These are phyloP conservation scores for Elaphomyces granulatus DNA, from an alignment of 495 filamentous ascomycete genomes.

Conservation along the genomic window DNA sequence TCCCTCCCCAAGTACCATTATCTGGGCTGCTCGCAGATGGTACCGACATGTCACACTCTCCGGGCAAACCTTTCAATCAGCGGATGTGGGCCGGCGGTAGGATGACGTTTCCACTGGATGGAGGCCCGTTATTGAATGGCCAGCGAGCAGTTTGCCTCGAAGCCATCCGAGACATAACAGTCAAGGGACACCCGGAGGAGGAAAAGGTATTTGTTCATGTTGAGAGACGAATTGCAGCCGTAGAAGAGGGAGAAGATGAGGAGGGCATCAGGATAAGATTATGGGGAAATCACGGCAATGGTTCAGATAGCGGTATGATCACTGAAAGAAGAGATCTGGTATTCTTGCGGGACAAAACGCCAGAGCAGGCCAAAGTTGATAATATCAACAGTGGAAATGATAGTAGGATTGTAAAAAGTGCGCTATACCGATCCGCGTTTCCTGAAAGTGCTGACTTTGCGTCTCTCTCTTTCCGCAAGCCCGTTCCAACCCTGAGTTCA, in stretches of 20 bases:
- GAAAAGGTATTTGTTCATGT: constrained; percentile 49
- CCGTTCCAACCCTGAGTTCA: constrained; percentile 37
- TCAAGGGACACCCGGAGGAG: constrained; percentile 38
- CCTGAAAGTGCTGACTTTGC: constrained; percentile 11
- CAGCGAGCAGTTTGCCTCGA: constrained; percentile 45
- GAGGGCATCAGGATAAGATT: constrained; percentile 25
- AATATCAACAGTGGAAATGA: constrained; percentile 14
- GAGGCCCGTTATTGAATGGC: constrained; percentile 31
- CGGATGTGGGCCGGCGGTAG: constrained; percentile 72
- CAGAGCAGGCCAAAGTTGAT: constrained; percentile 17
- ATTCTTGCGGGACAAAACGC: constrained; percentile 41
- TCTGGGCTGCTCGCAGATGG: constrained; percentile 53
- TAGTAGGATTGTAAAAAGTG: constrained; percentile 26
- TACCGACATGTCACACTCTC: constrained; percentile 54
- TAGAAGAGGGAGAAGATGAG: constrained; percentile 23
- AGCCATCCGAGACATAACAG: constrained; percentile 42
- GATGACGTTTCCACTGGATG: constrained; percentile 17
- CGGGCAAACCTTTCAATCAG: constrained; percentile 47
- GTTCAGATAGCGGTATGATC: constrained; percentile 22
- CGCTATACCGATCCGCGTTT: constrained; percentile 7
- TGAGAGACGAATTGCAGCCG: constrained; percentile 33
- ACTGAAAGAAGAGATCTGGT: constrained; percentile 44
- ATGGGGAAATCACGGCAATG: constrained; percentile 26
- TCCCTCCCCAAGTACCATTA: constrained; percentile 45
- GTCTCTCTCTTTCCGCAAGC: constrained; percentile 11